These are phyloP conservation scores for Xylaria cubensis DNA, from an alignment of 495 filamentous ascomycete species.

Conservation along the genomic window DNA sequence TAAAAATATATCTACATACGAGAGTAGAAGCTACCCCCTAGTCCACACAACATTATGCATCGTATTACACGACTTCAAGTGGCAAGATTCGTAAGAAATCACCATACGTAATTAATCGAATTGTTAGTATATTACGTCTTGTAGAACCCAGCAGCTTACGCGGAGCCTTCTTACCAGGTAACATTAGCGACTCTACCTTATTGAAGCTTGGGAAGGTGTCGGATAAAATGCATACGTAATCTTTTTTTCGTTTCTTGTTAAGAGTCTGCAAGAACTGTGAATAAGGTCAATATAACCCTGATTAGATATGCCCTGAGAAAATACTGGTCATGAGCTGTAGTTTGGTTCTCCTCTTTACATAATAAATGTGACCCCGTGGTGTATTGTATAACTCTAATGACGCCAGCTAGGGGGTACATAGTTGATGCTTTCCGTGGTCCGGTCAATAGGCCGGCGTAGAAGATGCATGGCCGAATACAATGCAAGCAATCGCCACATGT, in stretches of 20 bases:
- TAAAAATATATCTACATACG: background rate
- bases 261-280: background rate
- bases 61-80: background rate
- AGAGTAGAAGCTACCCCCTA: background rate
- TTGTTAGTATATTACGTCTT: background rate
- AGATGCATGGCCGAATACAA: background rate
- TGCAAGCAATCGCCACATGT: background rate
- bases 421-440: background rate
- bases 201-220: background rate
- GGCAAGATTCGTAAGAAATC: too few relatives aligned
- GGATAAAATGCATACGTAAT: background rate
- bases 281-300: background rate
- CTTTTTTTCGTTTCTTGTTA: background rate
- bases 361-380: background rate
- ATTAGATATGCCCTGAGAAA: too few relatives aligned
- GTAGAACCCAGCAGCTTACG: background rate
- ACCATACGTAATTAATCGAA: background rate
- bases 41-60: background rate
- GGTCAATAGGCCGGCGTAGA: background rate
- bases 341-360: background rate
- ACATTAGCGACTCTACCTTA: background rate
- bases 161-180: background rate
- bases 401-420: background rate
- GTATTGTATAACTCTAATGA: background rate
- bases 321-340: too few relatives aligned